Conservation (phyloP, 805 yeast genomes). For the Torulaspora delbrueckii region DNA sequence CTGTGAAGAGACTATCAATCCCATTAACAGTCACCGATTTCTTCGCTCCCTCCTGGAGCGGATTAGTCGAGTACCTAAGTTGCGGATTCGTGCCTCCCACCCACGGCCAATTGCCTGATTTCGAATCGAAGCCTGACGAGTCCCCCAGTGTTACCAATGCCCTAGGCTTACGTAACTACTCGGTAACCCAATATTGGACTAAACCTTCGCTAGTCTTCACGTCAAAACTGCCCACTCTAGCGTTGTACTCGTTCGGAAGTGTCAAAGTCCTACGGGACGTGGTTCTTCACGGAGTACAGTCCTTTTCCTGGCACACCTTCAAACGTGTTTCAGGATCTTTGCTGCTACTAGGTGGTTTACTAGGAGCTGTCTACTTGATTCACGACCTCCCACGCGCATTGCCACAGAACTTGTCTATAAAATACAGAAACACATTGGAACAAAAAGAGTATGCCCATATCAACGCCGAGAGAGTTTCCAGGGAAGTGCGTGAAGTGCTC, state of each 20-base stretch:
- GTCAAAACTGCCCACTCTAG: slow-evolving; percentile 34
- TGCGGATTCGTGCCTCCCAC: slow-evolving; percentile 39
- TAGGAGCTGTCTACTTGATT: slow-evolving; percentile 58
- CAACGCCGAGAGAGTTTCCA: slow-evolving; percentile 73
- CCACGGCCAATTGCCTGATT: slow-evolving; percentile 8
- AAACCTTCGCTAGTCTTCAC: slow-evolving; percentile 35
- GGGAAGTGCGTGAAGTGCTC: slow-evolving; percentile 77
- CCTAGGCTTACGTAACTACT: slow-evolving; percentile 23
- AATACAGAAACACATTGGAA: slow-evolving; percentile 57
- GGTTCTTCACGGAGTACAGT: slow-evolving; percentile 36
- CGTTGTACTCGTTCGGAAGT: slow-evolving; percentile 38
- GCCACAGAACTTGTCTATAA: slow-evolving; percentile 74
- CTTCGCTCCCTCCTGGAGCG: slow-evolving; percentile 68
- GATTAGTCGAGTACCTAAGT: slow-evolving; percentile 41
- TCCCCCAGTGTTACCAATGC: slow-evolving; percentile 7
- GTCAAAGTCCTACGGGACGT: slow-evolving; percentile 37
- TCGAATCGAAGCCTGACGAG: slow-evolving; percentile 3
- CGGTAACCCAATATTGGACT: slow-evolving; percentile 27
- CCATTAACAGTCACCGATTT: slow-evolving; percentile 67
- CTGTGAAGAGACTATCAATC: slow-evolving; percentile 53
- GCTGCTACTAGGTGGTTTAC: slow-evolving; percentile 45
- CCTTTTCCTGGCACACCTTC: slow-evolving; percentile 36
- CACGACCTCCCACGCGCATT: slow-evolving; percentile 85
- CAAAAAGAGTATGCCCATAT: slow-evolving; percentile 71
- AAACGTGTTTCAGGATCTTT: slow-evolving; percentile 52